A percentile compares a stretch with the other conserved stretches of the same genome.
Evolutionary conservation across 352 stramenopile species (phyloP).

Genomic region (Pythium guiyangense): DNA sequence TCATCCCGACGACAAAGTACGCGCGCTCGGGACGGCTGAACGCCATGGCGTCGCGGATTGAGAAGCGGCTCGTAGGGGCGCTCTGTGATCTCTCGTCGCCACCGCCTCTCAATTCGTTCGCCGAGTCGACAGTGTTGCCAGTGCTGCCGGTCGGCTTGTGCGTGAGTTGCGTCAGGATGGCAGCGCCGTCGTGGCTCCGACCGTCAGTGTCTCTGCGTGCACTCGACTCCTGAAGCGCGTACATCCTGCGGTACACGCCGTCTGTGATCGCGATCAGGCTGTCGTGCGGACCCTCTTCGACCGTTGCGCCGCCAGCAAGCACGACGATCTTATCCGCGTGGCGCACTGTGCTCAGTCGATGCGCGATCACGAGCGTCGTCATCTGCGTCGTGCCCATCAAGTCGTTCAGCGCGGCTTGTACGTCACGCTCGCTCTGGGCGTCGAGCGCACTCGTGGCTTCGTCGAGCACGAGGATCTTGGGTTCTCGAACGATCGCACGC

Average conservation of each 20-base stretch:
- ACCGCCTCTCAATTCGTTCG: not conserved
- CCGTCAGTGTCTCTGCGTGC: conserved; percentile 11
- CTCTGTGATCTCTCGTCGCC: not conserved
- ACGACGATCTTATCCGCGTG: conserved; percentile 60
- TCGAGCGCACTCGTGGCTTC: conserved; percentile 4
- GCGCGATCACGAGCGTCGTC: conserved; percentile 92
- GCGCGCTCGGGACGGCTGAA: conserved; percentile 30
- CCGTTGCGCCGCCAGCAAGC: conserved; percentile 28
- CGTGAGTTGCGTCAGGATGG: not conserved
- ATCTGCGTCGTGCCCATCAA: conserved; percentile 38
- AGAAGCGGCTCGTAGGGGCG: conserved; percentile 12
- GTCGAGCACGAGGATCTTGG: conserved; percentile 68
- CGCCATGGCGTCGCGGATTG: conserved; percentile 22
- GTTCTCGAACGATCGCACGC: conserved; percentile 65
- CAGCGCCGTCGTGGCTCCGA: conserved; percentile 10
- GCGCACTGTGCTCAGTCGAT: conserved; percentile 83
- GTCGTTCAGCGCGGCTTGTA: conserved; percentile 68
- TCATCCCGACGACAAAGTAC: conserved; percentile 27
- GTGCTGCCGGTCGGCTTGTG: not conserved
- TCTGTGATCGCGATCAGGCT: conserved; percentile 53
- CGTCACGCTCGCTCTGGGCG: conserved; percentile 42
- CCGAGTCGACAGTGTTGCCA: not conserved
- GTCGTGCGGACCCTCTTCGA: conserved; percentile 44
- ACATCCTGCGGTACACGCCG: conserved; percentile 71
- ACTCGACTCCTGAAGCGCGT: conserved; percentile 49